Base-by-base conservation (phyloP, 2,329 filamentous ascomycete genomes). In the Penicillium sp. region DNA sequence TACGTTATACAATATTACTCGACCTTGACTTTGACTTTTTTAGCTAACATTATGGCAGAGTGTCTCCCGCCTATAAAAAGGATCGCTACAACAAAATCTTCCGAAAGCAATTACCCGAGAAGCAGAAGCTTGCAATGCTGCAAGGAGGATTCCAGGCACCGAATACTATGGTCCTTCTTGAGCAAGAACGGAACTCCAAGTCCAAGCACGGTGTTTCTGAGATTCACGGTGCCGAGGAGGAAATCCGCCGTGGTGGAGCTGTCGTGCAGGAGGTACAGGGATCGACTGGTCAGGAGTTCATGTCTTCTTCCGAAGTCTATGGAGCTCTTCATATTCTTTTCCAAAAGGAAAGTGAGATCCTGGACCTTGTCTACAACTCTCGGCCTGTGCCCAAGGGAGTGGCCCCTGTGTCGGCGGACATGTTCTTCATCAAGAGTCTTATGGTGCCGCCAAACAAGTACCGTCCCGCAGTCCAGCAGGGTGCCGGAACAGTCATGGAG, bases 31-130 rank as follows among this genome's bases (percentile, higher is more conserved):
- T 58, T 52, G 36, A 31, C 38, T 30, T 55, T 45, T 51, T 56
- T 3, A n/a, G 57, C 65, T 69, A 61, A 69, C 58, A 26, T 42
- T n/a, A 11, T 41, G 8, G 9, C 58, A 89, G 88, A 28, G 84
- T 94, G 58, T 92, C 89, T 14, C 92, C 91, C 11, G 80, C 81
- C 2, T 97, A 90, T 74, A 87, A 93, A 65, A 97, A 96, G 72
- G 93, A 99, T 67, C 84, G 88, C 41, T 94, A 86, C 67, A 88
- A 92, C 69, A 99, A 97, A 74, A 91, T 99, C 51, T 99, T 97
- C 73, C 88, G 93, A 70, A 94, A 89, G 69, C 80, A 88, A 2
- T 77, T 97, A 54, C 84, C 82, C 44, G 75, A 82, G 44, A 96
- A 95, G 72, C 86, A 94, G 35, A 85, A 86, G 70, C 82, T 85